Base-by-base conservation (phyloP, 306 rosid genomes). In the Dicorynia guianensis region DNA sequence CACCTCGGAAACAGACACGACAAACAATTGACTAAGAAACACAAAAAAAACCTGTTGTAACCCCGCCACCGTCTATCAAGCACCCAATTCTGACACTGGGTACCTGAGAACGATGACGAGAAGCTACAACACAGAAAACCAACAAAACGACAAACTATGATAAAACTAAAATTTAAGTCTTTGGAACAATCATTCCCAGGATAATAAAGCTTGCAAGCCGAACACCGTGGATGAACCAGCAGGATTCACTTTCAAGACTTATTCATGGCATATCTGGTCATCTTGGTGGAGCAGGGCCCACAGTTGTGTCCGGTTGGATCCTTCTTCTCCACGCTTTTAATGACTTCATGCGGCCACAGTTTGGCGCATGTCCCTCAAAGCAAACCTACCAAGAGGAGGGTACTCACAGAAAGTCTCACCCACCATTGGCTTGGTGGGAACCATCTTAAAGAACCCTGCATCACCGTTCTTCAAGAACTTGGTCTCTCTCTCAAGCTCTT, bases 191-290 rank as follows among this genome's bases (percentile, higher is more conserved):
- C 34, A 56, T 19, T 54, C 25, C 72, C 25, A 56, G 40, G 14
- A 18, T 30, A 14, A 43, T 3, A 40, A 63, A 73, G 7, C 47
- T 20, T 38, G n/a, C 40, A n/a, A 0, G 49, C 8, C 8, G 55
- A 42, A 30, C 68, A 53, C 44, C 15, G 48, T 10, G 47, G 61
- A 43, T 47, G 57, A 48, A 40, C 72, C 66, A 50, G 18, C 67
- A 72, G 52, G 33, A 71, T 79, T 87, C 89, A 89, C 79, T 89
- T 89, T 36, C n/a, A 71, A 34, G 14, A 8, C 80, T 89, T 89
- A 86, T 87, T 89, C 0, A 65, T 86, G 0, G 88, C 90, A 14
- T 88, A 76, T 70, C 83, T 86, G n/a, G n/a, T n/a, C n/a, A n/a
- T n/a, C 88, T 83, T 85, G 75, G 91, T 90, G 30, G 1, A 25